Evolutionary conservation across 192 early-diverging fungal species (phyloP).

Genomic region (Chytriomyces sp.): DNA sequence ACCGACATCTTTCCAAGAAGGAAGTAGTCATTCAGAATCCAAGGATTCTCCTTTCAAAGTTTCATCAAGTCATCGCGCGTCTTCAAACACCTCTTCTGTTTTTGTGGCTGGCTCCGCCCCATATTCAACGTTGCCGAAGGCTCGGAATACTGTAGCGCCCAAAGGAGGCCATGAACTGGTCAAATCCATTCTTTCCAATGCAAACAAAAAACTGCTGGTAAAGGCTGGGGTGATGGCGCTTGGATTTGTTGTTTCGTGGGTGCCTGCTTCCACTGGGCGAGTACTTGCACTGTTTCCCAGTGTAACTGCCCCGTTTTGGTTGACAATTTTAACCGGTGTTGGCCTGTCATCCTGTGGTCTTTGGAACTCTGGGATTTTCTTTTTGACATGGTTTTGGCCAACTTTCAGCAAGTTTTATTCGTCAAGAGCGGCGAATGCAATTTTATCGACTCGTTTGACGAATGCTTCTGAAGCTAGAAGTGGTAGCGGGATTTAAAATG

Average conservation of each 20-base stretch:
- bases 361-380: constrained; percentile 20
- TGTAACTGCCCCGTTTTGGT: background rate
- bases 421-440: too few relatives aligned
- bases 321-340: background rate
- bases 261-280: background rate
- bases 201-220: constrained; percentile 1
- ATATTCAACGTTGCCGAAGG: background rate
- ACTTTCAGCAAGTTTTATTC: too few relatives aligned
- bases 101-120: background rate
- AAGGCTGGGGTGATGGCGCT: background rate
- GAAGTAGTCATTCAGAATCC: background rate
- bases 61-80: background rate
- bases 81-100: background rate
- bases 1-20: background rate
- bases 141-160: background rate
- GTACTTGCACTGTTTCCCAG: background rate
- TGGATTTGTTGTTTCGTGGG: constrained; percentile 20
- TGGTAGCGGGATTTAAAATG: too few relatives aligned
- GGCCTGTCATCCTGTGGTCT: background rate
- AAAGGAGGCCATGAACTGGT: background rate
- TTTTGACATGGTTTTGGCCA: constrained; percentile 8
- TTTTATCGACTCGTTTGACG: too few relatives aligned
- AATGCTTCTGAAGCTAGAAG: too few relatives aligned
- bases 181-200: background rate
- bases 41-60: background rate